phyloP scores from a whole-genome alignment of 2,329 filamentous ascomycete genomes.

The Pestalotiopsis sp. region DNA sequence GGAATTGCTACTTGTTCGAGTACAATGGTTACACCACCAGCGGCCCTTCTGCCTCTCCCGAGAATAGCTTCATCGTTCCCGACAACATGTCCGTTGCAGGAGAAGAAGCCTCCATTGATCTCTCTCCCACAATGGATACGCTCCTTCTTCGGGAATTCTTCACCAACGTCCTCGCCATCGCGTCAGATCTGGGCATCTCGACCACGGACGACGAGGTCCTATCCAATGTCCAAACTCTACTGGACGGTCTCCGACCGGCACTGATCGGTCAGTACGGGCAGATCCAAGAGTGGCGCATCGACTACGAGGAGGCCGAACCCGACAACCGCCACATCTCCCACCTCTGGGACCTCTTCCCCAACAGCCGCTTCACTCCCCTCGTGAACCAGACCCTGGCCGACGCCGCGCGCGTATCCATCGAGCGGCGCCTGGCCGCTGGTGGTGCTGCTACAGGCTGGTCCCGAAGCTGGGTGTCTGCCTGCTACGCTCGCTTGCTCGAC shows the following conservation, averaged over 20 bases:
- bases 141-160: conserved; percentile 38
- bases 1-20: conserved; percentile 28
- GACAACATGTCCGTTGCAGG: conserved; percentile 9
- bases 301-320: conserved; percentile 32
- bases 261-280: conserved; percentile 11
- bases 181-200: conserved; percentile 14
- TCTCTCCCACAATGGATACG: conserved; percentile 38
- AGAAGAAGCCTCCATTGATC: conserved; percentile 15
- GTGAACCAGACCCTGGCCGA: conserved; percentile 26
- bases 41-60: conserved; percentile 34
- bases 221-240: conserved; percentile 14
- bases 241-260: conserved; percentile 21
- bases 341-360: conserved; percentile 43
- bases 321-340: conserved; percentile 46
- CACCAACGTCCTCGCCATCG: conserved; percentile 21
- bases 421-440: conserved; percentile 30
- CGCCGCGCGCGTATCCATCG: background rate
- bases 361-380: conserved; percentile 34
- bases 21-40: conserved; percentile 9
- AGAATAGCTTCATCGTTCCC: conserved; percentile 26
- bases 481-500: conserved; percentile 20
- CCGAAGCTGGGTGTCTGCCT: conserved; percentile 45
- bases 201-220: conserved; percentile 3
- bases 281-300: conserved; percentile 12
- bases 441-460: conserved; percentile 49